Conservation (phyloP, 306 rosid species). For the Cercis canadensis region DNA sequence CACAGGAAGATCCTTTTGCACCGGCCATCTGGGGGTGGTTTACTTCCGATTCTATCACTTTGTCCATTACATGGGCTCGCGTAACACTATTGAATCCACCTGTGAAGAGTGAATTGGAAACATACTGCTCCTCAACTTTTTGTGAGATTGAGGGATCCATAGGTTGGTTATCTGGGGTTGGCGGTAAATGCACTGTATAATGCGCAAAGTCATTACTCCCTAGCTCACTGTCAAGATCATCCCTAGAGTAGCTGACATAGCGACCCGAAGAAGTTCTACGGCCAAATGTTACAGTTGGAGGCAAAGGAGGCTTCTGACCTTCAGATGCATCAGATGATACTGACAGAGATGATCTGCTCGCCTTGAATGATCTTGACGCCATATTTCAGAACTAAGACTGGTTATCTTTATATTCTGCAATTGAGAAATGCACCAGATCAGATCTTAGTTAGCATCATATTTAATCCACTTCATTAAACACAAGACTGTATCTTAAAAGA, state of each 20-base stretch:
- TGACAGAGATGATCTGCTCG: conserved; percentile 66
- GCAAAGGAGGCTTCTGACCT: conserved; percentile 70
- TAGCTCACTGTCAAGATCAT: conserved; percentile 92
- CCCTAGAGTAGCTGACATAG: conserved; percentile 83
- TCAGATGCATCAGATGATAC: conserved; percentile 66
- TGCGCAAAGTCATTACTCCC: conserved; percentile 76
- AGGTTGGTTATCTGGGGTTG: conserved; percentile 96
- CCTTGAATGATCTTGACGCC: conserved; percentile 70
- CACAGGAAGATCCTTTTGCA: conserved; percentile 85
- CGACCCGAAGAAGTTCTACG: conserved; percentile 92
- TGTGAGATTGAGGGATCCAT: conserved; percentile 88
- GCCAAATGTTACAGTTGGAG: conserved; percentile 79
- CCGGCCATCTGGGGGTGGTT: conserved; percentile 99
- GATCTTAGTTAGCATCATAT: neutral
- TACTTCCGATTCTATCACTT: conserved; percentile 86
- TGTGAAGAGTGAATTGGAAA: conserved; percentile 83
- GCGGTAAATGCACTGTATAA: conserved; percentile 89
- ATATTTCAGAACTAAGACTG: conserved; percentile 45
- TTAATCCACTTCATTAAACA: no score
- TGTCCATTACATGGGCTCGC: conserved; percentile 92
- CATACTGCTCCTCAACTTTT: conserved; percentile 94
- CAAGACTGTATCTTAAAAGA: no score
- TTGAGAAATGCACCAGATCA: conserved; percentile 34
- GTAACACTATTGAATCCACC: conserved; percentile 94
- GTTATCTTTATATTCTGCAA: conserved; percentile 41